phyloP scores from a whole-genome alignment of 2,329 filamentous ascomycete genomes.

The Colletotrichum gloeosporioides region DNA sequence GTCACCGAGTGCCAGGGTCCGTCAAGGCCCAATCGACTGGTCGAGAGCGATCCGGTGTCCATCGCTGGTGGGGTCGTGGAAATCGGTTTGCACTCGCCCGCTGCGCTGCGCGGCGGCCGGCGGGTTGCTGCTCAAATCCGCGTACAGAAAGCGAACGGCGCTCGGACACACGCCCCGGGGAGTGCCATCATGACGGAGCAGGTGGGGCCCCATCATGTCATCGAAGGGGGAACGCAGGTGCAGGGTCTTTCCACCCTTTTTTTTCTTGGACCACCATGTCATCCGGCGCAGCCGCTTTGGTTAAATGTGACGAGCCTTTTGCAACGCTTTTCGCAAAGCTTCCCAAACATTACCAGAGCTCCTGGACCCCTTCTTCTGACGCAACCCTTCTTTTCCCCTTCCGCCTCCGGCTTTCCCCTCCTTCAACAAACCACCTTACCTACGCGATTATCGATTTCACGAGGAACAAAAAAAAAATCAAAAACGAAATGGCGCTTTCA shows the following conservation, averaged over 20 bases:
- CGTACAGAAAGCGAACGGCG: neutral
- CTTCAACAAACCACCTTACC: neutral
- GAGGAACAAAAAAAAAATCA: neutral
- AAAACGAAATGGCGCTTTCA: conserved; percentile 1
- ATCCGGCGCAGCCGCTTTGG: conserved; percentile 17
- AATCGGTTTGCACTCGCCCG: neutral
- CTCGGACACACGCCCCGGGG: neutral
- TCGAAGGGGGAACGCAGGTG: conserved; percentile 10
- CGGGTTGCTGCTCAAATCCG: neutral
- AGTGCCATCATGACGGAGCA: neutral
- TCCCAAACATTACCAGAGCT: conserved; percentile 1
- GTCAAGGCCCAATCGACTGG: neutral
- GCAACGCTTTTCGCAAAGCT: neutral
- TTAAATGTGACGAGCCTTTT: neutral
- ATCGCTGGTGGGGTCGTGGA: neutral
- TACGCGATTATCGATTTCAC: neutral
- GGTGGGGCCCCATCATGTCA: conserved; percentile 19
- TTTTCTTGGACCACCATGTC: neutral
- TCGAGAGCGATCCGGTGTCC: neutral
- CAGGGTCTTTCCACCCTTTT: conserved; percentile 14
- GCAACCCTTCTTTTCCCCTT: neutral
- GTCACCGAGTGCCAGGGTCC: conserved; percentile 1
- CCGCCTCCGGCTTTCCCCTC: neutral
- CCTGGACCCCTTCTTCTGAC: conserved; percentile 14
- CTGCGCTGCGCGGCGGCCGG: neutral